A percentile compares a stretch with the other conserved stretches of the same genome.
Conservation (phyloP, 2,329 filamentous ascomycete species). For the Trichoderma citrinoviride region DNA sequence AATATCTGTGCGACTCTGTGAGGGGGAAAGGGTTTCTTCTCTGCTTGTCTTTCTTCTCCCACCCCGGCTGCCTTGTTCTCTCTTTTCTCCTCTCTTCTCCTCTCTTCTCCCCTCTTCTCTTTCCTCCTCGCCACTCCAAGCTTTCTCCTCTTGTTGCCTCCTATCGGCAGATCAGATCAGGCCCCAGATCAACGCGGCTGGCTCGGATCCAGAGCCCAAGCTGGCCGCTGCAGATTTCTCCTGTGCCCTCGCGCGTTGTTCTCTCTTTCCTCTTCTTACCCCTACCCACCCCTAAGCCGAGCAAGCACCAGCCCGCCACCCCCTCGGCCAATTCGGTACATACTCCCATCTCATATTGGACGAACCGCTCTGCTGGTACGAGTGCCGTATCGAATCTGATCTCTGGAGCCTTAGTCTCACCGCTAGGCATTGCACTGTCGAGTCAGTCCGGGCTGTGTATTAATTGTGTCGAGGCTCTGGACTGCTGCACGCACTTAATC, state of each 20-base stretch:
- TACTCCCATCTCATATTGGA: constrained; percentile 3
- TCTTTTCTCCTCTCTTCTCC: constrained; percentile 9
- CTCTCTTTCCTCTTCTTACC: constrained; percentile 16
- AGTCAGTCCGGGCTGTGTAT: neutral
- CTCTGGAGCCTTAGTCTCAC: constrained; percentile 1
- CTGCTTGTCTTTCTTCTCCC: neutral
- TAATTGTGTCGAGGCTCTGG: neutral
- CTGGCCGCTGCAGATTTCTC: constrained; percentile 9
- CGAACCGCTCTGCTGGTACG: constrained; percentile 33
- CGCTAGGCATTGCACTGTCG: neutral
- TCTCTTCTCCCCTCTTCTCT: constrained; percentile 6
- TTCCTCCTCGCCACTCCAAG: neutral
- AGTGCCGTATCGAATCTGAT: constrained; percentile 11
- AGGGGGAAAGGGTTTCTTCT: neutral
- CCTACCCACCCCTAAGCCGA: constrained; percentile 16
- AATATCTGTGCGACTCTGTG: neutral
- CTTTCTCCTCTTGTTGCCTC: neutral
- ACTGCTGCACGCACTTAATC: constrained; percentile 5
- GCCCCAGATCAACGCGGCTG: constrained; percentile 4
- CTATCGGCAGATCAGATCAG: neutral
- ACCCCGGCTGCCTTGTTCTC: constrained; percentile 17
- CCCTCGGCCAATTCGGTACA: constrained; percentile 28
- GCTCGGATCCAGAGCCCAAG: neutral
- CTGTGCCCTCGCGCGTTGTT: constrained; percentile 14
- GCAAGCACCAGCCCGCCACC: constrained; percentile 14